Base-by-base conservation (phyloP, 2,329 filamentous ascomycete genomes). In the Fusarium sp. region DNA sequence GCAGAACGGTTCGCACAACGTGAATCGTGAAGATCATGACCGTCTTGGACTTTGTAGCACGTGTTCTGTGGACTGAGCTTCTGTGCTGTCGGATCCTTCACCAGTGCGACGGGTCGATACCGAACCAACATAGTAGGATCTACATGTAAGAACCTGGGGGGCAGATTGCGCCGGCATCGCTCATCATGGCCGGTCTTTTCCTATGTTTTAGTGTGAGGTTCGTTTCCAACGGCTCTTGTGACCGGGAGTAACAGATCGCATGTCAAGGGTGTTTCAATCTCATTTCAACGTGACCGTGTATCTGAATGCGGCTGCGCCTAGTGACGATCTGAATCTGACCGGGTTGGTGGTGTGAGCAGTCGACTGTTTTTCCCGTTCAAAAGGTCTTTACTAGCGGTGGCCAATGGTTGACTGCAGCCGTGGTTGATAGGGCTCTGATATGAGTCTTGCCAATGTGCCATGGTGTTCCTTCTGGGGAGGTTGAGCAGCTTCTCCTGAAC, bases 51-150 rank as follows among this genome's bases (percentile, higher is more conserved):
- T 59, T 43, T 37, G 59, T 41, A 61, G 59, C 73, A 74, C 70
- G 73, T 75, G 73, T 73, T 57, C 43, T 66, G 67, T 76, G 70
- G 73, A 71, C 34, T 73, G 63, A 75, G 58, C 61, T n/a, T 60
- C 50, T 65, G 72, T 30, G 66, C 50, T 63, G 50, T 70, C 23
- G 61, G 45, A 20, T 35, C 48, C 35, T 56, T 67, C 64, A 70
- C 62, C 72, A 73, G 58, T 63, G 60, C 66, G 63, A 39, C 58
- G 72, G 72, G 62, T 73, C 52, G n/a, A 59, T n/a, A 41, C 13
- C 59, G 41, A 70, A 70, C 69, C 62, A 75, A 73, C 72, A 57
- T 56, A 75, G 70, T 62, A 75, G 73, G 72, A 75, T 75, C 72
- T 71, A 68, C 72, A 63, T 20, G 45, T 45, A 37, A 43, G 18